Evolutionary conservation across 2,329 filamentous ascomycete species (phyloP).

Genomic region (Neurospora sp.): DNA sequence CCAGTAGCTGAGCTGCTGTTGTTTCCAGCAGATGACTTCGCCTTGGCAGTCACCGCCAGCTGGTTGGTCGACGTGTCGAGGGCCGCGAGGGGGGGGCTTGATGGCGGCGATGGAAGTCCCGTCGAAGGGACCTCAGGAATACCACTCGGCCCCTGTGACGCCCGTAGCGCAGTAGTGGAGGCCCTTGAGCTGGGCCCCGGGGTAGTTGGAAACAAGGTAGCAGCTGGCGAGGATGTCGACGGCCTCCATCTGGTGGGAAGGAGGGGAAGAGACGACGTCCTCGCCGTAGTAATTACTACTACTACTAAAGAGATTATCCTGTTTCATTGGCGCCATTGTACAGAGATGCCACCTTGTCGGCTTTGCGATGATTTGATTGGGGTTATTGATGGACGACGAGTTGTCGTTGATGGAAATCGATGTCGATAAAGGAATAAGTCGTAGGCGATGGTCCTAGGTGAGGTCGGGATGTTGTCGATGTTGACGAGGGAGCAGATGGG

Average conservation of each 20-base stretch:
- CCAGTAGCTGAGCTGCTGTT: constrained; percentile 2
- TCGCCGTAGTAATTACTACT: constrained; percentile 73
- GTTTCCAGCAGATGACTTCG: constrained; percentile 28
- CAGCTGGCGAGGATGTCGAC: constrained; percentile 76
- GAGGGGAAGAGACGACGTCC: constrained; percentile 44
- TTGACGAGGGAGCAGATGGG: neutral
- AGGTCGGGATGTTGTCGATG: neutral
- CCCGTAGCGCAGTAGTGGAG: constrained; percentile 95
- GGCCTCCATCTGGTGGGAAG: neutral
- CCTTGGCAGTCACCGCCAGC: constrained; percentile 53
- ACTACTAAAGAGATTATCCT: constrained; percentile 51
- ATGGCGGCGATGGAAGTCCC: constrained; percentile 74
- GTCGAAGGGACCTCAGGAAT: constrained; percentile 85
- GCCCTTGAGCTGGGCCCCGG: constrained; percentile 60
- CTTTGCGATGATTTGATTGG: neutral
- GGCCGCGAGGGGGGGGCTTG: constrained; percentile 82
- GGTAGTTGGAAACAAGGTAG: constrained; percentile 64
- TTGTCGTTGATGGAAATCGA: neutral
- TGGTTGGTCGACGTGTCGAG: constrained; percentile 54
- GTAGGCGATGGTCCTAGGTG: neutral
- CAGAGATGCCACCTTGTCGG: constrained; percentile 24
- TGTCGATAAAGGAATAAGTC: neutral
- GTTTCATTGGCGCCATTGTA: constrained; percentile 60
- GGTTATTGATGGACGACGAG: neutral
- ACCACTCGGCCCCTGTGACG: constrained; percentile 73